These are phyloP conservation scores for Tetragonia tetragonoides DNA, from an alignment of 148 eudicot genomes.

Conservation along the genomic window DNA sequence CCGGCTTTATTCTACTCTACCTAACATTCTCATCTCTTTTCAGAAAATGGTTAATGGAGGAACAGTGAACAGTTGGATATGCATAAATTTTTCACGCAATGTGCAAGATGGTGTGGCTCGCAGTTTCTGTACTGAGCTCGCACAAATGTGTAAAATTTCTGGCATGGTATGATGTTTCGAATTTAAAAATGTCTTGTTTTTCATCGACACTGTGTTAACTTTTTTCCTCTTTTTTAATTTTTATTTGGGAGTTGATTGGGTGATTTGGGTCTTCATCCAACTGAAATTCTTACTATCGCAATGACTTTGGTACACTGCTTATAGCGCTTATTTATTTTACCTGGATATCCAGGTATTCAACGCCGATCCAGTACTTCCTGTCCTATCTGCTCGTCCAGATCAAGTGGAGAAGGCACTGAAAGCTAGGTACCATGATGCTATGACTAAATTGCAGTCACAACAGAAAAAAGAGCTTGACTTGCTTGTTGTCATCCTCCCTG, in stretches of 20 bases:
- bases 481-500: conserved; percentile 73
- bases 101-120: conserved; percentile 63
- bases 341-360: conserved; percentile 39
- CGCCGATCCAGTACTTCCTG: conserved; percentile 58
- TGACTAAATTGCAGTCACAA: conserved; percentile 43
- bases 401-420: conserved; percentile 66
- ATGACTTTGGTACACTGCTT: neutral
- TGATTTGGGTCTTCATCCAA: neutral
- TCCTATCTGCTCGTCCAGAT: conserved; percentile 55
- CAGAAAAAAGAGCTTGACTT: conserved; percentile 57
- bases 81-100: conserved; percentile 67
- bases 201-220: neutral
- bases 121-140: conserved; percentile 66
- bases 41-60: conserved; percentile 94
- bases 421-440: conserved; percentile 57
- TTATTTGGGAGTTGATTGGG: no score
- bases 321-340: neutral
- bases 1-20: neutral
- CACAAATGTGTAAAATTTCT: conserved; percentile 65
- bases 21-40: neutral
- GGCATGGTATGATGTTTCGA: conserved; percentile 58
- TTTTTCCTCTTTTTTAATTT: neutral
- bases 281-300: neutral
- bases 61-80: conserved; percentile 59
- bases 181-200: neutral